phyloP scores from a whole-genome alignment of 306 rosid genomes.

The Sechiopsis laciniata region DNA sequence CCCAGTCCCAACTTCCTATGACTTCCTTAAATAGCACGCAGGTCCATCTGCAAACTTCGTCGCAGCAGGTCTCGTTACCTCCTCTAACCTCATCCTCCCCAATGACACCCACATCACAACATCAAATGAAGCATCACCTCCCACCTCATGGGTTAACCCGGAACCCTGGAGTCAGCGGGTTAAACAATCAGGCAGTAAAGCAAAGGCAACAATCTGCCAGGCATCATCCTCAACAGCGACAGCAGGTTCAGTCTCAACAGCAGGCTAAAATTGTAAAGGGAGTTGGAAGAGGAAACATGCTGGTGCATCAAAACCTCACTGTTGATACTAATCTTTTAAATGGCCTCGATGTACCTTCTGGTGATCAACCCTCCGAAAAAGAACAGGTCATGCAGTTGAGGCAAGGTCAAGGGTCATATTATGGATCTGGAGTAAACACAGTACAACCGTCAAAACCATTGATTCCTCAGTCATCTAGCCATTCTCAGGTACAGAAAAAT shows the following conservation, averaged over 20 bases:
- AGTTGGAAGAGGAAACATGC: slow-evolving; percentile 63
- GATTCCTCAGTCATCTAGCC: slow-evolving; percentile 58
- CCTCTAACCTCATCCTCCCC: slow-evolving; percentile 65
- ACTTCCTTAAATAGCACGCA: slow-evolving; percentile 70
- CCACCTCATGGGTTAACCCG: slow-evolving; percentile 70
- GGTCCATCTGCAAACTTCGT: slow-evolving; percentile 54
- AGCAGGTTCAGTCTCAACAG: slow-evolving; percentile 65
- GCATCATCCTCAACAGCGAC: slow-evolving; percentile 88
- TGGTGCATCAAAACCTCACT: slow-evolving; percentile 58
- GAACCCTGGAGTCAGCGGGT: slow-evolving; percentile 56
- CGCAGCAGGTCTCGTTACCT: slow-evolving; percentile 55
- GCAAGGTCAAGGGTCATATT: slow-evolving; percentile 68
- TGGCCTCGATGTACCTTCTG: slow-evolving; percentile 65
- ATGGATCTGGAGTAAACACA: slow-evolving; percentile 62
- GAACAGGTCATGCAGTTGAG: slow-evolving; percentile 63
- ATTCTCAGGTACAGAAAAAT: slow-evolving; percentile 67
- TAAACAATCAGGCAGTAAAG: slow-evolving; percentile 63
- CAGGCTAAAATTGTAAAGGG: slow-evolving; percentile 75
- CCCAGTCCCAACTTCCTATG: slow-evolving; percentile 63
- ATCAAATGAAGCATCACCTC: slow-evolving; percentile 79
- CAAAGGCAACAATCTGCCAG: slow-evolving; percentile 77
- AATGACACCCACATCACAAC: slow-evolving; percentile 59
- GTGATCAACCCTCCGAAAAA: slow-evolving; percentile 78
- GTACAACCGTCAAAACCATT: slow-evolving; percentile 56
- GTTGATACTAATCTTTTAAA: slow-evolving; percentile 67